Conservation (phyloP, 1,139 yeast species). For the Pichia sp. region DNA sequence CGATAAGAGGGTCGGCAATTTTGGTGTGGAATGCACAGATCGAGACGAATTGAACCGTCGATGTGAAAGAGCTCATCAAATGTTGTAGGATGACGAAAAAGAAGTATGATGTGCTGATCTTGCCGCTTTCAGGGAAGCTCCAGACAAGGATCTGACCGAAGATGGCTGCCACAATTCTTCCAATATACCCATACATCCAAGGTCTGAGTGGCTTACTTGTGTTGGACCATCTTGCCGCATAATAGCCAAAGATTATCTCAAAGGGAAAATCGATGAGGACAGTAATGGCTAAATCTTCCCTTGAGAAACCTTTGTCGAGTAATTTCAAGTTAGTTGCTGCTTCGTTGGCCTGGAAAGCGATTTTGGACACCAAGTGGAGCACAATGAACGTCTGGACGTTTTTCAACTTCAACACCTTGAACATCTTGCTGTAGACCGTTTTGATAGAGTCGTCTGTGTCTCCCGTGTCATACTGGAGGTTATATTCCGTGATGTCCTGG, state of each 20-base stretch:
- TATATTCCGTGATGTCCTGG: constrained; percentile 30
- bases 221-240: constrained; percentile 92
- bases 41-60: constrained; percentile 92
- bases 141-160: constrained; percentile 72
- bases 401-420: constrained; percentile 67
- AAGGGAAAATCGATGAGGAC: constrained; percentile 94
- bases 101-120: constrained; percentile 52
- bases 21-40: constrained; percentile 92
- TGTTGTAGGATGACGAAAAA: constrained; percentile 74
- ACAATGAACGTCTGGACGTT: constrained; percentile 72
- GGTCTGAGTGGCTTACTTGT: constrained; percentile 72
- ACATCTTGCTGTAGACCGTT: constrained; percentile 64
- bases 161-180: constrained; percentile 71
- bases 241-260: constrained; percentile 90
- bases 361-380: constrained; percentile 74
- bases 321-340: constrained; percentile 90
- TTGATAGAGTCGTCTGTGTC: constrained; percentile 14
- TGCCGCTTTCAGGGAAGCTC: constrained; percentile 61
- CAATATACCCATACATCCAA: constrained; percentile 88
- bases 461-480: constrained; percentile 11
- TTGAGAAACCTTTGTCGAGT: constrained; percentile 87
- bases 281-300: constrained; percentile 89
- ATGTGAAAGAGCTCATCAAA: constrained; percentile 82
- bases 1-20: constrained; percentile 92
- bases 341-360: constrained; percentile 94